Percentiles rank a stretch among this genome's conserved stretches.
phyloP scores from a whole-genome alignment of 176 grass and related monocot species.

The Ensete glaucum region DNA sequence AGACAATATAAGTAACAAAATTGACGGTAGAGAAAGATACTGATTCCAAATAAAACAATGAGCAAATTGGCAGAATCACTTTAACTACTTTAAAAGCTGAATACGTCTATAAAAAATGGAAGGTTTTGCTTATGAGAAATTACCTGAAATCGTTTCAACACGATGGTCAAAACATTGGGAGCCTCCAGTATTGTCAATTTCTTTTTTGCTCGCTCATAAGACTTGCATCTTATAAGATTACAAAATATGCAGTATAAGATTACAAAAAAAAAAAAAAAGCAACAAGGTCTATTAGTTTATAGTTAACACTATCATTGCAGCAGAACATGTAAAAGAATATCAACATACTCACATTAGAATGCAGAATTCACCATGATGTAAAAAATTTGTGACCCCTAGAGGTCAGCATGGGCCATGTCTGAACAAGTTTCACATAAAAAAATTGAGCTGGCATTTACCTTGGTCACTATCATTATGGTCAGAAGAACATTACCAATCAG shows the following conservation, averaged over 20 bases:
- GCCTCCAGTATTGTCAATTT: constrained; percentile 27
- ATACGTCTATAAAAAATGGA: neutral
- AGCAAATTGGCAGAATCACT: neutral
- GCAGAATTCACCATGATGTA: too few species aligned
- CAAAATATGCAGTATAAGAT: neutral
- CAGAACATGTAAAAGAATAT: too few species aligned
- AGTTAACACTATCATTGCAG: too few species aligned
- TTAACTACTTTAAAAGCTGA: constrained; percentile 6
- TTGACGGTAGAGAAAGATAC: neutral
- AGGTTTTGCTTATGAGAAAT: neutral
- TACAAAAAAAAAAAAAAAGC: neutral
- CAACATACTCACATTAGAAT: too few species aligned
- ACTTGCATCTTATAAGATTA: constrained; percentile 18
- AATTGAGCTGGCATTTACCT: too few species aligned
- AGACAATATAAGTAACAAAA: neutral
- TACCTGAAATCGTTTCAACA: constrained; percentile 28
- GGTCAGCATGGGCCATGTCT: too few species aligned
- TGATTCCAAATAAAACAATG: constrained; percentile 8
- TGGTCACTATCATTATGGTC: too few species aligned
- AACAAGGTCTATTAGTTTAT: neutral
- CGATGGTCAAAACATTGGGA: constrained; percentile 26
- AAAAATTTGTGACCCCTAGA: too few species aligned
- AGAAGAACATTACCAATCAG: too few species aligned
- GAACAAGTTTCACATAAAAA: too few species aligned
- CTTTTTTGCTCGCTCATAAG: constrained; percentile 27